phyloP scores from a whole-genome alignment of 1,139 yeast genomes.

The Kodamaea fungicola region DNA sequence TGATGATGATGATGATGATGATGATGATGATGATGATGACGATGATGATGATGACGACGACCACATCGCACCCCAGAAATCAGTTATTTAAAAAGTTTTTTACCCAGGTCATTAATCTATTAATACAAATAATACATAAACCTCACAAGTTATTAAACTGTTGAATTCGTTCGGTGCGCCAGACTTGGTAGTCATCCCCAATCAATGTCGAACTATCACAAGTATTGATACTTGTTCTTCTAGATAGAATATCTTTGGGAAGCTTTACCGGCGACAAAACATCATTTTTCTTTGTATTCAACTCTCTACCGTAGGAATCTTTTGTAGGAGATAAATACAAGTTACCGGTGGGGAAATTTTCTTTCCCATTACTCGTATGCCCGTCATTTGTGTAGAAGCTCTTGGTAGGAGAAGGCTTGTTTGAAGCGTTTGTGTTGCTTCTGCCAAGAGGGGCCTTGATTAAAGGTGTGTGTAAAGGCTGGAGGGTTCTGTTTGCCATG shows the following conservation, averaged over 20 bases:
- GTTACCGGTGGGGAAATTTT: background rate
- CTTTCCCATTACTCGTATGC: background rate
- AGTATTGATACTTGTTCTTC: constrained; percentile 21
- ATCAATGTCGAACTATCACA: constrained; percentile 38
- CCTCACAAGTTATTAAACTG: constrained; percentile 21
- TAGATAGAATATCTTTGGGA: constrained; percentile 11
- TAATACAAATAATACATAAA: background rate
- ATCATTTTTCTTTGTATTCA: background rate
- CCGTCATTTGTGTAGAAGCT: background rate
- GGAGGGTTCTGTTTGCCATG: background rate
- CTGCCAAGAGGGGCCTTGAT: background rate
- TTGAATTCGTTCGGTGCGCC: constrained; percentile 40
- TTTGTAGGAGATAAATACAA: too few relatives aligned
- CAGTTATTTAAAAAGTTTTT: background rate
- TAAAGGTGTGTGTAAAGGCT: constrained; percentile 3
- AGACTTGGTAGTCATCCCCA: constrained; percentile 40
- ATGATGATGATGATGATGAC: constrained; percentile 40
- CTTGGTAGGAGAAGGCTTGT: background rate
- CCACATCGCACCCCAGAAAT: background rate
- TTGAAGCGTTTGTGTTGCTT: constrained; percentile 1
- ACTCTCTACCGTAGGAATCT: too few relatives aligned
- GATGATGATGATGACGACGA: constrained; percentile 11
- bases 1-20: constrained; percentile 46
- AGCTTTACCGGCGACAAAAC: constrained; percentile 20
- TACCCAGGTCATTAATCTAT: too few relatives aligned